Base-by-base conservation (phyloP, 345 rosid species). In the Pistacia vera region DNA sequence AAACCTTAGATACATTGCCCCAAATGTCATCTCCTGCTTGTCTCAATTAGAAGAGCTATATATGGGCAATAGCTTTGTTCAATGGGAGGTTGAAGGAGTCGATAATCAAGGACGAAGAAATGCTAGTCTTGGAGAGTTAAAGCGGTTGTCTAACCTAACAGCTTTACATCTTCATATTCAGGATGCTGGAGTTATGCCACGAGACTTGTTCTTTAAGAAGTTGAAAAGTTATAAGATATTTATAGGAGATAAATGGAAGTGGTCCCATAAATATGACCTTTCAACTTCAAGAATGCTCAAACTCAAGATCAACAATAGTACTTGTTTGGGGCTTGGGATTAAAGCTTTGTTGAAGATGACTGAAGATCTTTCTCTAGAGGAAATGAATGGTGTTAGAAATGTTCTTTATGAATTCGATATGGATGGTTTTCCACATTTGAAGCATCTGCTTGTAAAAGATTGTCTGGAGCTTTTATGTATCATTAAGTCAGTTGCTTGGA, bases 41-140 rank as follows among this genome's bases (percentile, higher is more conserved):
- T 17, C 59, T 1, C 20, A 2, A 2, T 51, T 84, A 52, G 85
- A 84, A 38, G 87, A 81, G 2, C 57, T 84, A 4, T 36, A 17
- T 16, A 61, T 81, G 66, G 54, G 49, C 3, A 22, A 60, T 4
- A 71, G 73, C 56, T 75, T 75, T 48, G 41, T 33, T n/a, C n/a
- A 41, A 1, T 84, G 87, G 87, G 83, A 76, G 2, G 9, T 1
- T 35, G 68, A 65, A 13, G 69, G 57, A 11, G 35, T 14, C 41
- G 17, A 52, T 17, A 52, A 3, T 52, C 18, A 52, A 52, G n/a
- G 17, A 12, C 35, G 3, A 20, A 44, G 35, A 1, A 81, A 64
- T 69, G 82, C 78, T 8, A 78, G 74, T 49, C 64, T 84, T 5
- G 25, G 0, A 9, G 85, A 81, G 56, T 71, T 84, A n/a, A 77